Conservation (phyloP, 2,329 filamentous ascomycete genomes). For the Xylariaceae sp. region DNA sequence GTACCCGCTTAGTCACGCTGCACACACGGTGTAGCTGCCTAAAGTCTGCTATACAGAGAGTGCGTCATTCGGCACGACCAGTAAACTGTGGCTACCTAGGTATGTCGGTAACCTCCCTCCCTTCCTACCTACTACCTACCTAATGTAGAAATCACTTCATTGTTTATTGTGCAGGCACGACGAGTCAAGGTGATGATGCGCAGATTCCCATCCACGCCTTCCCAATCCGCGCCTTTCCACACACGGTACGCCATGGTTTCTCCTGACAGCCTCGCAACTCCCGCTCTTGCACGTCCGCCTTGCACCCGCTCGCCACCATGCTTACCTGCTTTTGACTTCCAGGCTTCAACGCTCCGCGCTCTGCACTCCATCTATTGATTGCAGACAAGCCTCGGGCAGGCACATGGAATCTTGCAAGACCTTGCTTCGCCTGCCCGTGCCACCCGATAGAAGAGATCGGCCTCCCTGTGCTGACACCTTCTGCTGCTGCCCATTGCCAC, state of each 20-base stretch:
- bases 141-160: too few relatives aligned
- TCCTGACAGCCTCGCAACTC: too few relatives aligned
- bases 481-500: not conserved
- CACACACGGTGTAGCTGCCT: too few relatives aligned
- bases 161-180: not conserved
- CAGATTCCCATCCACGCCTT: not conserved
- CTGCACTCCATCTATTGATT: not conserved
- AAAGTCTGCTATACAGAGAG: too few relatives aligned
- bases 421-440: not conserved
- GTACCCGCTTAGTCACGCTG: too few relatives aligned
- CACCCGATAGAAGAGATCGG: not conserved
- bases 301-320: not conserved
- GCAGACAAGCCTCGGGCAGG: not conserved
- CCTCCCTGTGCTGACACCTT: not conserved
- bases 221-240: too few relatives aligned
- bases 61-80: conserved; percentile 15
- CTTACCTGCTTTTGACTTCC: not conserved
- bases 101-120: too few relatives aligned
- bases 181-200: not conserved
- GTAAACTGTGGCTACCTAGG: too few relatives aligned
- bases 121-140: too few relatives aligned
- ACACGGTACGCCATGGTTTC: too few relatives aligned
- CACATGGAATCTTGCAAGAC: not conserved
- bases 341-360: not conserved
- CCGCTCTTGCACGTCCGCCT: not conserved